Evolutionary conservation across 2,329 filamentous ascomycete species (phyloP), one percentile per base, ranked within the genome.

Genomic region (Botrytis elliptica): DNA sequence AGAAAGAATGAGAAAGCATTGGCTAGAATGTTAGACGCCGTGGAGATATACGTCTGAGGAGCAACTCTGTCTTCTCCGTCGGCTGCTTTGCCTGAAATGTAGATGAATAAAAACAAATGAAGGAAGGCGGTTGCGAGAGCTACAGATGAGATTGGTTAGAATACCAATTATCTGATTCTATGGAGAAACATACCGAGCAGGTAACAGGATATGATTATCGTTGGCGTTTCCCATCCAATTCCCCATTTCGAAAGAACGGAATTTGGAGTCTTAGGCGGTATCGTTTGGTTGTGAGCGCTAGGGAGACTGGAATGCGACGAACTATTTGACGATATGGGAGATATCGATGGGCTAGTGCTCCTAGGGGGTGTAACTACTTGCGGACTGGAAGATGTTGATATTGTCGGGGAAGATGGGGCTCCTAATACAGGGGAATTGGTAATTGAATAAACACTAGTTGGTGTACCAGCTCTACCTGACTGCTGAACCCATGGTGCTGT

Each of bases 221-320:
- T 72, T 7, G 76, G 77, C 49, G 77, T 78, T 18, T 76, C 52
- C 78, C 77, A 78, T 36, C 78, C 77, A 46, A 77, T 76, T 16
- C 70, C 72, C 77, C 77, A 78, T 62, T 33, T 78, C 14, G 77
- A 77, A 36, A 55, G 74, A 22, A 78, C 76, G 0, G 75, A 36
- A 62, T 77, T 66, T 16, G 75, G 73, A 29, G 25, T 55, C 29
- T 57, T 68, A 40, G 33, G 65, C 14, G 46, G 65, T 55, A 36
- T 67, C 8, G 12, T 67, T 29, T 67, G 65, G n/a, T 40, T 40
- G 55, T 52, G 65, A 67, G 25, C 29, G 33, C 25, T 40, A 67
- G 46, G 36, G n/a, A 67, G 38, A 14, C 22, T 52, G 25, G 65
- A 20, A 18, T 55, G 46, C 16, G 46, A 67, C 4, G 65, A 40